Evolutionary conservation across 2,329 filamentous ascomycete genomes (phyloP), one percentile per base, ranked within the genome.

Genomic region (Aureobasidium lini): DNA sequence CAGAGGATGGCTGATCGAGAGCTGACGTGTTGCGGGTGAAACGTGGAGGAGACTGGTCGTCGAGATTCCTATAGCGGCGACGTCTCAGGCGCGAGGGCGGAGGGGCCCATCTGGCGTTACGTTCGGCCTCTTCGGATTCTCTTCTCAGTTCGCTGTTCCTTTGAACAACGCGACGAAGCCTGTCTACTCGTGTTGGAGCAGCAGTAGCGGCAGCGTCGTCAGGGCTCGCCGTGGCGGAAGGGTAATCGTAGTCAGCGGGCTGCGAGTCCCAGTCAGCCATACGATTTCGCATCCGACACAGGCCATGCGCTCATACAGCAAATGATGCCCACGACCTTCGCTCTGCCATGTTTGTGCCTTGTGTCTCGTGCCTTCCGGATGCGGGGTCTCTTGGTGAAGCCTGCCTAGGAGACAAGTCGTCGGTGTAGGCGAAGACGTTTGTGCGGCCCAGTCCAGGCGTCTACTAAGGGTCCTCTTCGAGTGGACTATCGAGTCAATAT

Each of bases 191-290:
- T 40, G 67, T 67, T 31, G 57, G 59, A 9, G 60, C 54, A 64
- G 66, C 11, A 65, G 65, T 13, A 15, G 54, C 34, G 44, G 42
- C 28, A 23, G 29, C 13, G 10, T 52, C 31, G 63, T 68, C 36
- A 63, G 66, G 18, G 66, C 52, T 60, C 16, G 67, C 61, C n/a
- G 69, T 71, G 43, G 76, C 76, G 46, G 75, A 73, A 23, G 77
- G 76, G 57, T 73, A 72, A 67, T 79, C 77, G 66, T 77, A 77
- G 64, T 68, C 70, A 43, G 73, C 74, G 37, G 69, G 69, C 69
- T 70, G 40, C 40, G 16, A 6, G 31, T 52, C 15, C 37, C 36
- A 57, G 54, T 46, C 59, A 54, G 58, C 50, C 57, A 48, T 46
- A 53, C 36, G 32, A 23, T n/a, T 10, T 56, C 46, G 29, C 48